These are phyloP conservation scores for Rhododendron henanense DNA, from an alignment of 148 eudicot species.

Conservation along the genomic window DNA sequence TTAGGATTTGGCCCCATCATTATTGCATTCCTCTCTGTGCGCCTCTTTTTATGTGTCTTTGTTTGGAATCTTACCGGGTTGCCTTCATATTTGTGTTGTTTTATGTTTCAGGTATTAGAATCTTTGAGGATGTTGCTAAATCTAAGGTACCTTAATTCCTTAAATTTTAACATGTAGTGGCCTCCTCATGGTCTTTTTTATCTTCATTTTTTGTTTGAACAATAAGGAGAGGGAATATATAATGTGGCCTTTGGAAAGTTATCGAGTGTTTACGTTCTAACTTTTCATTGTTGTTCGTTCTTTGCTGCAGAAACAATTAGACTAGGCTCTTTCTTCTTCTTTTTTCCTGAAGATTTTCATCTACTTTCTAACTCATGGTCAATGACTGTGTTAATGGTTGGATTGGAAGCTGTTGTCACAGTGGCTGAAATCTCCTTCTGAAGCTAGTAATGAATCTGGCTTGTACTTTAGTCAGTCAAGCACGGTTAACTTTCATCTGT, in stretches of 20 bases:
- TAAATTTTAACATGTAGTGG: background rate
- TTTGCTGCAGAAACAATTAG: background rate
- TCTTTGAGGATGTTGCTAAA: slow-evolving; percentile 79
- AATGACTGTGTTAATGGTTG: background rate
- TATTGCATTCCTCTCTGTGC: background rate
- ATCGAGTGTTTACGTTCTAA: background rate
- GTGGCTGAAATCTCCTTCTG: background rate
- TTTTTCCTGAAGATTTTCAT: background rate
- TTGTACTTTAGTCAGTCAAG: background rate
- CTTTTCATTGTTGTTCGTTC: background rate
- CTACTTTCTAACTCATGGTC: background rate
- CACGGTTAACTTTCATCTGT: background rate
- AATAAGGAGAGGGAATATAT: background rate
- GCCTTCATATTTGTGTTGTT: background rate
- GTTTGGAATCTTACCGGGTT: background rate
- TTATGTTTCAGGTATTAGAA: slow-evolving; percentile 71
- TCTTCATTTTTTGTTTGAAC: background rate
- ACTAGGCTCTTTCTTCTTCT: background rate
- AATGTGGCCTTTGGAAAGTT: background rate
- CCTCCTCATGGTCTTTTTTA: background rate
- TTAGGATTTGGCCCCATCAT: background rate
- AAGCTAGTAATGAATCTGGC: background rate
- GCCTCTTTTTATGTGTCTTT: background rate
- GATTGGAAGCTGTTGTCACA: background rate
- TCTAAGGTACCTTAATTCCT: slow-evolving; percentile 46